phyloP scores from a whole-genome alignment of 2,329 filamentous ascomycete species.

The Rhynchosporium agropyri region DNA sequence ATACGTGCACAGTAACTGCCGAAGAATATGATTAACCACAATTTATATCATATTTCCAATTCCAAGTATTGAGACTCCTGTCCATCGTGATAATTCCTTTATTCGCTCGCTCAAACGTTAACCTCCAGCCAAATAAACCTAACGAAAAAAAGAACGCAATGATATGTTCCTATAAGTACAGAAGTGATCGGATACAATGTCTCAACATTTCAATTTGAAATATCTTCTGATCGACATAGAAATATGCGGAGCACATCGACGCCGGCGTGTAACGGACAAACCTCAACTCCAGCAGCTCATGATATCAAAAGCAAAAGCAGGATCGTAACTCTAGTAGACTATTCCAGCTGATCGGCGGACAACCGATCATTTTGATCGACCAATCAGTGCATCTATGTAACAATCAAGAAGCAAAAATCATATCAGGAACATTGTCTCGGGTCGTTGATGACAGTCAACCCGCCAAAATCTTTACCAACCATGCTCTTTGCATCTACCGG shows the following conservation, averaged over 20 bases:
- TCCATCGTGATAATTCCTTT: background rate
- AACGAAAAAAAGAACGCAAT: background rate
- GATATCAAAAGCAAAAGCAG: constrained; percentile 3
- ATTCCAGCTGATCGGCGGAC: background rate
- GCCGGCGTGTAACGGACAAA: background rate
- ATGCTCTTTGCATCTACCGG: constrained; percentile 34
- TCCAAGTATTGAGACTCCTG: background rate
- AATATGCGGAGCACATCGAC: background rate
- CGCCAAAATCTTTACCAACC: constrained; percentile 34
- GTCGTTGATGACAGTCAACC: constrained; percentile 31
- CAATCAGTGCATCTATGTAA: background rate
- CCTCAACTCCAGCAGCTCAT: background rate
- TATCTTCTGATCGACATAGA: background rate
- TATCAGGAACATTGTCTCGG: background rate
- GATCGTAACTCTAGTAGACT: background rate
- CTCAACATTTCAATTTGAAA: background rate
- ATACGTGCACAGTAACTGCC: too few species aligned
- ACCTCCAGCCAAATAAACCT: constrained; percentile 7
- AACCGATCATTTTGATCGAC: background rate
- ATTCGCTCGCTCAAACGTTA: background rate
- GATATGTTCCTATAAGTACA: background rate
- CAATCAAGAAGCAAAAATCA: background rate
- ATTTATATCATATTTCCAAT: too few species aligned
- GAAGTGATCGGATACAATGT: background rate
- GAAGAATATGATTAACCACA: too few species aligned